Evolutionary conservation across 2,329 filamentous ascomycete species (phyloP).

Genomic region (Dendryphion nanum): DNA sequence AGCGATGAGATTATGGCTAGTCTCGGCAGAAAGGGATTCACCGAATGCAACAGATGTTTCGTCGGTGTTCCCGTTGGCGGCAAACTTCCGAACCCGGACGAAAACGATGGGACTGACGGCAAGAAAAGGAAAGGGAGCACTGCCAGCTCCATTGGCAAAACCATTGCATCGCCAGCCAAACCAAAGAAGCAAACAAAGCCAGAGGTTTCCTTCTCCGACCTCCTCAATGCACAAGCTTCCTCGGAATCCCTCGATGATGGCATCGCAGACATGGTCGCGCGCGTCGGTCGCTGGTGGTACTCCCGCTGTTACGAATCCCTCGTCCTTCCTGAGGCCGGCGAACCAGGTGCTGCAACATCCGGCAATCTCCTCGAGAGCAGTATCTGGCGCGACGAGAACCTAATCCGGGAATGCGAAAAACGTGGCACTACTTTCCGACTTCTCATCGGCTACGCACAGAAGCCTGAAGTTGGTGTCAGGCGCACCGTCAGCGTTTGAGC

Average conservation of each 20-base stretch:
- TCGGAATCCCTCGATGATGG: slow-evolving; percentile 65
- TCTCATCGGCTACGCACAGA: slow-evolving; percentile 86
- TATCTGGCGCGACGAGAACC: slow-evolving; percentile 74
- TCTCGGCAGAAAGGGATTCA: slow-evolving; percentile 68
- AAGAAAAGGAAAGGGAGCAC: slow-evolving; percentile 28
- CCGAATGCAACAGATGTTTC: slow-evolving; percentile 70
- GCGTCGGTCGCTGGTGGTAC: slow-evolving; percentile 96
- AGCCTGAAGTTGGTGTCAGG: slow-evolving; percentile 56
- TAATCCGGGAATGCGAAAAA: slow-evolving; percentile 83
- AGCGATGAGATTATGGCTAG: slow-evolving; percentile 61
- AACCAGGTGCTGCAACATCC: slow-evolving; percentile 32
- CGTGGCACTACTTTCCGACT: slow-evolving; percentile 85
- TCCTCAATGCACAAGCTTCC: slow-evolving; percentile 29
- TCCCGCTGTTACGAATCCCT: slow-evolving; percentile 82
- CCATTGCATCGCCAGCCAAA: slow-evolving; percentile 7
- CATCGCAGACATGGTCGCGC: slow-evolving; percentile 89
- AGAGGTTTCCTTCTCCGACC: slow-evolving; percentile 37
- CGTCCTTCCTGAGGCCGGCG: slow-evolving; percentile 42
- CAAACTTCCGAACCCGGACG: slow-evolving; percentile 37
- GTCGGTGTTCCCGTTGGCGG: slow-evolving; percentile 72
- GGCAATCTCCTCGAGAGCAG: slow-evolving; percentile 51
- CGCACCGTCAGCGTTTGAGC: slow-evolving; percentile 50
- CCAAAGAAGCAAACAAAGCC: slow-evolving; percentile 22
- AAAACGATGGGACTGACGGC: slow-evolving; percentile 16
- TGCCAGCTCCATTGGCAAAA: slow-evolving; percentile 21